A percentile compares a stretch with the other conserved stretches of the same genome.
Evolutionary conservation across 768 basidiomycete species (phyloP).

Genomic region (Plicaturopsis crispa): DNA sequence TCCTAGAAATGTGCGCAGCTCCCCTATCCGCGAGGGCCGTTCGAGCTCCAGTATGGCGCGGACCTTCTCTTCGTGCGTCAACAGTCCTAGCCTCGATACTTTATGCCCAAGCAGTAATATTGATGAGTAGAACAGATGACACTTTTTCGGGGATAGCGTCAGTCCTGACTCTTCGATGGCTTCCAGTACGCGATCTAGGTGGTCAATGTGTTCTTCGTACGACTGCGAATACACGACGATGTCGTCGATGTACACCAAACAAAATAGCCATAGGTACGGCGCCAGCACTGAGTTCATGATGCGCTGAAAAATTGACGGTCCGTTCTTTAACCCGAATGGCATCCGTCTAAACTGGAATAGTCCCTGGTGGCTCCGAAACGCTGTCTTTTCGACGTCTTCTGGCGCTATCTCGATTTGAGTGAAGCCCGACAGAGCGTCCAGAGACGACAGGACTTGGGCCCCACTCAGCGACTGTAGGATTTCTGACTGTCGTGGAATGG

Average conservation of each 20-base stretch:
- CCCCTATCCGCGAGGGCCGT: slow-evolving; percentile 13
- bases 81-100: no score
- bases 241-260: slow-evolving; percentile 35
- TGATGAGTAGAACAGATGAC: no score
- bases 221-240: slow-evolving; percentile 25
- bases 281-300: slow-evolving; percentile 30
- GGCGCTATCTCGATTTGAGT: slow-evolving; percentile 9
- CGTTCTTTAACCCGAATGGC: slow-evolving; percentile 13
- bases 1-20: slow-evolving; percentile 26
- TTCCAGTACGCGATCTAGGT: slow-evolving; percentile 23
- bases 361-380: slow-evolving; percentile 3
- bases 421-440: slow-evolving; percentile 17
- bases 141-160: no score
- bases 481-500: slow-evolving; percentile 14
- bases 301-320: slow-evolving; percentile 30
- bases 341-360: slow-evolving; percentile 1
- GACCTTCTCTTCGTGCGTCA: no score
- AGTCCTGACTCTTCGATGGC: slow-evolving; percentile 16
- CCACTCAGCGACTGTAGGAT: slow-evolving; percentile 5
- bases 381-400: neutral
- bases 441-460: slow-evolving; percentile 7
- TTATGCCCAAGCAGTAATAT: slow-evolving; percentile 12
- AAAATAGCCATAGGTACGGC: slow-evolving; percentile 29
- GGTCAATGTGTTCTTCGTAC: slow-evolving; percentile 21
- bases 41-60: slow-evolving; percentile 12